phyloP scores from a whole-genome alignment of 352 stramenopile species.

The Phytophthora brassicae region DNA sequence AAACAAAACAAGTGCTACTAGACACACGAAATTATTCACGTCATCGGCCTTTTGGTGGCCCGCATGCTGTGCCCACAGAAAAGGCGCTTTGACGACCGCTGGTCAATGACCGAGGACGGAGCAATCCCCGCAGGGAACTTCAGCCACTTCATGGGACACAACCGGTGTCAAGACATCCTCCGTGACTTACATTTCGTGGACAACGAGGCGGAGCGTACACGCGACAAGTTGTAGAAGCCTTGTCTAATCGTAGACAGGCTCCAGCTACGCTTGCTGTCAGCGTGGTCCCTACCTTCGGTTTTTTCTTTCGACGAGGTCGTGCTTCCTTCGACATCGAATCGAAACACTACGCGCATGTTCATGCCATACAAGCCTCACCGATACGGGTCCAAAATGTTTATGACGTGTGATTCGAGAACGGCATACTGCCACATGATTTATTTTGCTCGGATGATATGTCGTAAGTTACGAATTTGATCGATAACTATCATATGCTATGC shows the following conservation, averaged over 20 bases:
- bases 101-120: conserved; percentile 12
- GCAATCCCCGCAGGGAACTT: conserved; percentile 12
- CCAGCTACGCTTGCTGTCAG: conserved; percentile 6
- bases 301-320: conserved; percentile 37
- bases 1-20: too few species aligned
- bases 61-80: conserved; percentile 22
- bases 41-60: too few species aligned
- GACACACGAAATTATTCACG: too few species aligned
- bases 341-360: conserved; percentile 37
- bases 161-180: conserved; percentile 18
- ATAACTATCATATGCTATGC: neutral
- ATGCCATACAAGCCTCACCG: conserved; percentile 39
- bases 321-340: conserved; percentile 21
- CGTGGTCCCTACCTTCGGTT: conserved; percentile 1
- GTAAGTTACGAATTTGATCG: neutral
- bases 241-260: conserved; percentile 4
- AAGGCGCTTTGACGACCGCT: conserved; percentile 18
- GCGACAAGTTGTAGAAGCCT: conserved; percentile 25
- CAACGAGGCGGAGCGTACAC: neutral
- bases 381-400: conserved; percentile 38
- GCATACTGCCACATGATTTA: conserved; percentile 18
- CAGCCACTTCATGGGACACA: conserved; percentile 11
- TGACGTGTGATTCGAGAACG: conserved; percentile 26
- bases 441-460: conserved; percentile 15
- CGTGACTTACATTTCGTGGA: conserved; percentile 20